Evolutionary conservation across 2,329 filamentous ascomycete species (phyloP), one percentile per base, ranked within the genome.

Genomic region (Corniculantispora saksenae): DNA sequence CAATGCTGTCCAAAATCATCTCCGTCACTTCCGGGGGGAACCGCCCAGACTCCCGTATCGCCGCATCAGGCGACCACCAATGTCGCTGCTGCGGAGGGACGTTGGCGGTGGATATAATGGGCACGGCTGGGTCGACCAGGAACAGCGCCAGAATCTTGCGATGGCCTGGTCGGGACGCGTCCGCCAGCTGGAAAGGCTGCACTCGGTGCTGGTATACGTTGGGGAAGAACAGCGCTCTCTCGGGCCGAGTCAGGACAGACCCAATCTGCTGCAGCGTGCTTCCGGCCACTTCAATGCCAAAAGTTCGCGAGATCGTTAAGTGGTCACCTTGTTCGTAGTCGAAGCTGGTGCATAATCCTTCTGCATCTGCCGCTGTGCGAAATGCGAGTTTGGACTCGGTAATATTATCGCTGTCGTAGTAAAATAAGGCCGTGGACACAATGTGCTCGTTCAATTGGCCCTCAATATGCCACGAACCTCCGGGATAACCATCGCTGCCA

Each of bases 391-490:
- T 70, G 55, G 79, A 81, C 1, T 83, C 78, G 0, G 83, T 83
- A 58, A 90, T 83, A 72, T 91, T 91, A 0, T 87, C 81, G 56
- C 73, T 77, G 66, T 88, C 84, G 68, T 86, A 86, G 72, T 88
- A 88, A 74, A 87, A 88, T 21, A 91, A 76, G 0, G 87, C 84
- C 0, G 86, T 87, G 0, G 86, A 86, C 68, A 82, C 83, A 45
- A 91, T 89, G 67, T 84, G 84, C 72, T 91, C 88, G 69, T 91
- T 90, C 13, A 81, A 68, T 66, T 77, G 76, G n/a, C 85, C 84
- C 67, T 87, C 85, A 2, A 85, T 70, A 67, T 87, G 84, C 82
- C 84, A 88, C 1, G 74, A 76, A 0, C 84, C 84, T 13, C 83
- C 83, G 0, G 75, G 73, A 67, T 86, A 90, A 0, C 71, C 70